Percentiles rank a stretch among this genome's conserved stretches.
phyloP scores from a whole-genome alignment of 1,284 basidiomycete genomes.

The Peniophora sp. region DNA sequence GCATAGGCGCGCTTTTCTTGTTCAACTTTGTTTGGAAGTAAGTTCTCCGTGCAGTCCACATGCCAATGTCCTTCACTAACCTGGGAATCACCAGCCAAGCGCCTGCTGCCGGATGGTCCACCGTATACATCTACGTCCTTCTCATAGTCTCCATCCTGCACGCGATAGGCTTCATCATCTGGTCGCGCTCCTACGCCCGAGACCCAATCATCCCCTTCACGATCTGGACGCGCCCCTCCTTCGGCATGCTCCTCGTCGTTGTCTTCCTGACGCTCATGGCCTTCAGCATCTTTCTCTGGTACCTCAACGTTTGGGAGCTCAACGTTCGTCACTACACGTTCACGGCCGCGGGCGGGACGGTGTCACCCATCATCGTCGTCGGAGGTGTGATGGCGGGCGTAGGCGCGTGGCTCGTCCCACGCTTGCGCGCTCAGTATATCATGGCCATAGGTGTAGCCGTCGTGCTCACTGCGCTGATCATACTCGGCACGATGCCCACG shows the following conservation, averaged over 20 bases:
- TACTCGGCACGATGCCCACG: conserved; percentile 5
- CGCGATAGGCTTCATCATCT: background rate
- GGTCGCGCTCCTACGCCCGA: conserved; percentile 1
- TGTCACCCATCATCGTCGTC: conserved; percentile 1
- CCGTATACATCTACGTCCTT: conserved; percentile 5
- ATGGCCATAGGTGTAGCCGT: conserved; percentile 1
- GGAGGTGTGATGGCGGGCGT: background rate
- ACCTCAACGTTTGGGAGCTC: conserved; percentile 2
- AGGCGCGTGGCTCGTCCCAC: conserved; percentile 3
- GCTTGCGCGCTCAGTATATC: background rate
- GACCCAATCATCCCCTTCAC: conserved; percentile 5
- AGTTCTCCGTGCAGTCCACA: background rate
- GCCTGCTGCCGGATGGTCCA: conserved; percentile 3
- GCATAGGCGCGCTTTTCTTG: background rate
- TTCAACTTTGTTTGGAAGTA: conserved; percentile 6
- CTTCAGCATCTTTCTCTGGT: conserved; percentile 6
- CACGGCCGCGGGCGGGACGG: background rate
- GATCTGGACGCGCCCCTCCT: conserved; percentile 6
- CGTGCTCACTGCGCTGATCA: background rate
- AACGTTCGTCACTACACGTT: conserved; percentile 2
- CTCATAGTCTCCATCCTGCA: conserved; percentile 5
- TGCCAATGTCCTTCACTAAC: background rate
- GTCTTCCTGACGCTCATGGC: conserved; percentile 5
- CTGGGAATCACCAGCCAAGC: conserved; percentile 2
- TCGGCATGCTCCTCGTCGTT: background rate